Conservation (phyloP, 148 eudicot species). For the Polygonum aviculare region DNA sequence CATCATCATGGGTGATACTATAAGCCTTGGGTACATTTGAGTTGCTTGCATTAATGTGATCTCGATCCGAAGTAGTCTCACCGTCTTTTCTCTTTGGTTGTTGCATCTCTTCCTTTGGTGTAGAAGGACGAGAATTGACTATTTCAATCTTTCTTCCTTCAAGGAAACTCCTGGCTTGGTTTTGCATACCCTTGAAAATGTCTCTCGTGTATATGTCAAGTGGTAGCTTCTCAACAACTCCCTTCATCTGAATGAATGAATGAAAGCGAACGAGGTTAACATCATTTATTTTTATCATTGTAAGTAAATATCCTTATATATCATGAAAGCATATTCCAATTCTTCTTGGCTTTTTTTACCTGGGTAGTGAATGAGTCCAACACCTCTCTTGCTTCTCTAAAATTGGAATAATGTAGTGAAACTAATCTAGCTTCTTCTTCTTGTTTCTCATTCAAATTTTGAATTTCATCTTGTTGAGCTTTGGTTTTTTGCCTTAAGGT, state of each 20-base stretch:
- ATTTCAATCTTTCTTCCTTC: constrained; percentile 21
- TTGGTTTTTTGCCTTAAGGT: constrained; percentile 37
- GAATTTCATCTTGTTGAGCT: constrained; percentile 36
- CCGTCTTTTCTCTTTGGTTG: constrained; percentile 11
- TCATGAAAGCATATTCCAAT: background rate
- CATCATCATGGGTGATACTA: constrained; percentile 12
- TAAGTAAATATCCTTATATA: background rate
- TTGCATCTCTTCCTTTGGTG: constrained; percentile 17
- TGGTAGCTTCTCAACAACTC: constrained; percentile 41
- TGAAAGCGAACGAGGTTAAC: background rate
- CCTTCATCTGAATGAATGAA: constrained; percentile 41
- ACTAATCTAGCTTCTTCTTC: constrained; percentile 27
- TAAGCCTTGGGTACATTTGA: constrained; percentile 20
- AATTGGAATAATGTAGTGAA: constrained; percentile 28
- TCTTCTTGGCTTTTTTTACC: constrained; percentile 9
- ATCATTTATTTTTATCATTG: background rate
- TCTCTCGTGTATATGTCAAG: constrained; percentile 35
- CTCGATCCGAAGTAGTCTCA: constrained; percentile 19
- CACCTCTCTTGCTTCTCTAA: constrained; percentile 25
- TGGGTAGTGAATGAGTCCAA: constrained; percentile 21
- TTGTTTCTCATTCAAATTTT: constrained; percentile 27
- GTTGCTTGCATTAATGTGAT: constrained; percentile 15
- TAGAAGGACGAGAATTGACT: constrained; percentile 20
- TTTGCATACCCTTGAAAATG: constrained; percentile 33
- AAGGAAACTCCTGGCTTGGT: constrained; percentile 37